phyloP scores from a whole-genome alignment of 495 filamentous ascomycete genomes.

The Xylaria cubensis region DNA sequence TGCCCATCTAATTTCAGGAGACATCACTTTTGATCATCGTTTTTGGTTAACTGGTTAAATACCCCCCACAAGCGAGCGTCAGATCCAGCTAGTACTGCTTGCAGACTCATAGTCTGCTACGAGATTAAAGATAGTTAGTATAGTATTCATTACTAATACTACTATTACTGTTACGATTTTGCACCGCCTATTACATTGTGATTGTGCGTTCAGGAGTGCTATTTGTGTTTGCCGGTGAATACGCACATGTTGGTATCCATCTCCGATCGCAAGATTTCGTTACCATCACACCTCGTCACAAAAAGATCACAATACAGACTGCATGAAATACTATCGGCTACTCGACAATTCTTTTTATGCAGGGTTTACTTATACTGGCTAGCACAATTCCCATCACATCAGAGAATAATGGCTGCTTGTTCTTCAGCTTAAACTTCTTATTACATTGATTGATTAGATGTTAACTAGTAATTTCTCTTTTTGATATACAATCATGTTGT shows the following conservation, averaged over 20 bases:
- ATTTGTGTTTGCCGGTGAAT: not conserved
- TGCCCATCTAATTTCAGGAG: not conserved
- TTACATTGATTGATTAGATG: slow-evolving; percentile 10
- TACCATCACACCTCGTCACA: not conserved
- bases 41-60: slow-evolving; percentile 8
- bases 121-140: not conserved
- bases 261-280: not conserved
- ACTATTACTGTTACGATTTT: not conserved
- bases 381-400: not conserved
- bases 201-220: not conserved
- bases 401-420: not conserved
- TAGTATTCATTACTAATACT: not conserved
- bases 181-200: not conserved
- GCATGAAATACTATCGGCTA: not conserved
- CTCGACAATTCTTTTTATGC: not conserved
- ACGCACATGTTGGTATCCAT: not conserved
- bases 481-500: not conserved
- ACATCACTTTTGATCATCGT: not conserved
- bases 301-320: not conserved
- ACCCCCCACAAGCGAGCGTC: slow-evolving; percentile 1
- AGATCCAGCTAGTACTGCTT: not conserved
- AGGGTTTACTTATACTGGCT: not conserved
- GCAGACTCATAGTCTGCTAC: not conserved
- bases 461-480: not conserved
- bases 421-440: not conserved